These are phyloP conservation scores for Alopecurus myosuroides DNA, from an alignment of 176 grass and related monocot species.

Conservation along the genomic window DNA sequence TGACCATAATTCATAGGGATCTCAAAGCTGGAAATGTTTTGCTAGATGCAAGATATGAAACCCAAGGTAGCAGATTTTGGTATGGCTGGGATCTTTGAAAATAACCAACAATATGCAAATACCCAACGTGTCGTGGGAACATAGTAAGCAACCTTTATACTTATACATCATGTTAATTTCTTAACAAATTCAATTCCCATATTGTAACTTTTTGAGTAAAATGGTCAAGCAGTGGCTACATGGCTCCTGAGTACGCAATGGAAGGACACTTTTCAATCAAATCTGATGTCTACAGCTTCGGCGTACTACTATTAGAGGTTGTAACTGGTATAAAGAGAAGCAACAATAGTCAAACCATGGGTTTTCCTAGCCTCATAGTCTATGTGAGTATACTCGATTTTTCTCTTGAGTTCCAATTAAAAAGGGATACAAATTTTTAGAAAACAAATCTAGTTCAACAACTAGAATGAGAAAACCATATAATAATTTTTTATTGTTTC, in stretches of 20 bases:
- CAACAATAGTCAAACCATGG: not conserved
- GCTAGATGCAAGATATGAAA: too few relatives aligned
- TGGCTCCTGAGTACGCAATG: too few relatives aligned
- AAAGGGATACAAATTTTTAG: not conserved
- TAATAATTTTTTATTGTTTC: not conserved
- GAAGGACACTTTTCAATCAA: constrained; percentile 41
- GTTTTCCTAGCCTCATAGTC: constrained; percentile 34
- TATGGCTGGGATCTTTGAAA: not conserved
- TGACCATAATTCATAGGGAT: too few relatives aligned
- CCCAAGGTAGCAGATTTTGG: too few relatives aligned
- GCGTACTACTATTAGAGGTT: constrained; percentile 40
- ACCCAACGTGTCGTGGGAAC: too few relatives aligned
- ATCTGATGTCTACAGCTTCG: constrained; percentile 50
- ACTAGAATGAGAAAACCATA: not conserved
- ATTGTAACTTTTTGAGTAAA: not conserved
- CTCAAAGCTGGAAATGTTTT: too few relatives aligned
- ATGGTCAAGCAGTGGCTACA: too few relatives aligned
- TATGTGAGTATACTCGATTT: constrained; percentile 7
- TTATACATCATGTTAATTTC: not conserved
- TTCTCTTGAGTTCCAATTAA: not conserved
- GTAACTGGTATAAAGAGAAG: constrained; percentile 35
- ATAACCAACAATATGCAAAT: too few relatives aligned
- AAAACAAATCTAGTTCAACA: not conserved
- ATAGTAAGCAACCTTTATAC: not conserved
- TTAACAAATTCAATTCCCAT: not conserved